Conservation (phyloP, 345 rosid species). For the Lepidium africanum region DNA sequence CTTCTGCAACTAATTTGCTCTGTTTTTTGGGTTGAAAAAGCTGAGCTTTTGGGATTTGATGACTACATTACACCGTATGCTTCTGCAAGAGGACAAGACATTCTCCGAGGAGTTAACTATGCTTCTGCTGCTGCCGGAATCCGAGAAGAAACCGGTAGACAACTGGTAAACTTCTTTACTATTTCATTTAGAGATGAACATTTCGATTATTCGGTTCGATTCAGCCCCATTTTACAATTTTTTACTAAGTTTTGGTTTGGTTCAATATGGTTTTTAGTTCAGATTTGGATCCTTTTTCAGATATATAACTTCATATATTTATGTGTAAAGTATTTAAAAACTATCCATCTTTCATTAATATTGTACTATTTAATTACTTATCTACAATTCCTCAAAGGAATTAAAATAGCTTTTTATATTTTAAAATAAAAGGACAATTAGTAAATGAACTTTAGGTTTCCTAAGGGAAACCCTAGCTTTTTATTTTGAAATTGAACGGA, state of each 20-base stretch:
- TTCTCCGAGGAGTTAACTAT: constrained; percentile 64
- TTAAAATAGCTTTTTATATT: no score
- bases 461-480: no score
- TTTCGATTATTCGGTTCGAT: neutral
- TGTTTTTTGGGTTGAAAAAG: constrained; percentile 22
- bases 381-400: no score
- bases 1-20: neutral
- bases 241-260: neutral
- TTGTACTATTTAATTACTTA: no score
- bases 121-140: constrained; percentile 94
- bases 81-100: constrained; percentile 41
- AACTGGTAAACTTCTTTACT: constrained; percentile 35
- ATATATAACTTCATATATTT: neutral
- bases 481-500: no score
- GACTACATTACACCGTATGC: constrained; percentile 50
- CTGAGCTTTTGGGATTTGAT: constrained; percentile 56
- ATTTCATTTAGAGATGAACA: neutral
- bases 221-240: neutral
- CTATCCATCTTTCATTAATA: neutral
- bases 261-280: neutral
- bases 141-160: constrained; percentile 73
- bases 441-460: no score
- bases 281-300: neutral
- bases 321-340: neutral
- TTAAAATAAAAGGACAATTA: no score